Percentiles rank a stretch among this genome's conserved stretches.
Evolutionary conservation across 2,329 filamentous ascomycete genomes (phyloP).

Genomic region (Nannizziopsis arthrosporioides): DNA sequence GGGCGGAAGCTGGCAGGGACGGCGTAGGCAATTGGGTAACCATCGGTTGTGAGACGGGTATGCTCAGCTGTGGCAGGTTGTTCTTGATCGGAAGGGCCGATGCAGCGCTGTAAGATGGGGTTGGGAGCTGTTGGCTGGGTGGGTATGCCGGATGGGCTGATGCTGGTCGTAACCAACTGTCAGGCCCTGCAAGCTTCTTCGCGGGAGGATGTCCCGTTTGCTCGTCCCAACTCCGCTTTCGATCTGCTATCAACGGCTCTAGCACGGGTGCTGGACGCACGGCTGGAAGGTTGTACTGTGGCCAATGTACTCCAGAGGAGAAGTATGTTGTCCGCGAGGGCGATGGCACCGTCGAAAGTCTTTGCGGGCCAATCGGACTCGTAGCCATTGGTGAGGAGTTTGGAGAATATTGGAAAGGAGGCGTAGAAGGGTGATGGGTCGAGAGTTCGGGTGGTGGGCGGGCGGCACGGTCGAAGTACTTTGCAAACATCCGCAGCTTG

Average conservation of each 20-base stretch:
- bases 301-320: not conserved
- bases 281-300: not conserved
- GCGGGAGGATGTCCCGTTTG: conserved; percentile 2
- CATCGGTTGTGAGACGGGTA: conserved; percentile 19
- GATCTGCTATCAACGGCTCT: conserved; percentile 19
- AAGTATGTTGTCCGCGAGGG: conserved; percentile 25
- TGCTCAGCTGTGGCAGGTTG: conserved; percentile 28
- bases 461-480: conserved; percentile 65
- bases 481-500: conserved; percentile 69
- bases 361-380: not conserved
- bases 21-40: conserved; percentile 55
- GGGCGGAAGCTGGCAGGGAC: conserved; percentile 55
- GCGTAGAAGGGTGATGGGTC: conserved; percentile 21
- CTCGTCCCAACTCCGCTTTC: conserved; percentile 19
- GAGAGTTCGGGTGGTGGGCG: conserved; percentile 33
- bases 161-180: conserved; percentile 10
- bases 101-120: conserved; percentile 30
- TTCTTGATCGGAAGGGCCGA: conserved; percentile 21
- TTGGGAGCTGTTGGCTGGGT: conserved; percentile 16
- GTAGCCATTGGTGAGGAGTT: conserved; percentile 24
- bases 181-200: conserved; percentile 10
- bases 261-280: conserved; percentile 6
- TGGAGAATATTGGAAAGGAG: conserved; percentile 26
- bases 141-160: conserved; percentile 18
- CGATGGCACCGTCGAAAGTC: conserved; percentile 29